phyloP scores from a whole-genome alignment of 2,329 filamentous ascomycete genomes.

The Apiospora arundinis region DNA sequence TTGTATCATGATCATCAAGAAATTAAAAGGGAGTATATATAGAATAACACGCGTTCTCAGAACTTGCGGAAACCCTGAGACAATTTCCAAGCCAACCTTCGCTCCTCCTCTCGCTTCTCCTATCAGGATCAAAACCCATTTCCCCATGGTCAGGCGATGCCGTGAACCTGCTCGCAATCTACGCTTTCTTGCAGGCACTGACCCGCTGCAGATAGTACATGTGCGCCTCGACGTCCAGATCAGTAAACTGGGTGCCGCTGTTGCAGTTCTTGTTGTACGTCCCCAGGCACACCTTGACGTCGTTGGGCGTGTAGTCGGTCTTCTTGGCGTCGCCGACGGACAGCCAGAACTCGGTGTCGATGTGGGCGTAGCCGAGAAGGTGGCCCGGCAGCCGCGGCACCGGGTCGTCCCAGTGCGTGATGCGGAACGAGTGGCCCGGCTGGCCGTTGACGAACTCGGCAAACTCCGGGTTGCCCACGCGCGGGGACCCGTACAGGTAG shows the following conservation, averaged over 20 bases:
- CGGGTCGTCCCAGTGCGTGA: constrained; percentile 28
- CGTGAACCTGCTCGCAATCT: background rate
- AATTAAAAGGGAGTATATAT: background rate
- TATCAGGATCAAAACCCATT: too few relatives aligned
- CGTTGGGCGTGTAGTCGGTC: constrained; percentile 44
- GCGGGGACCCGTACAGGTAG: constrained; percentile 41
- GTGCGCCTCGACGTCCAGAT: constrained; percentile 54
- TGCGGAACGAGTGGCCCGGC: constrained; percentile 22
- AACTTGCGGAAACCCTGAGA: background rate
- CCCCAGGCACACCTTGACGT: constrained; percentile 57
- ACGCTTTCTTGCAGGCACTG: constrained; percentile 41
- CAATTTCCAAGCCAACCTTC: background rate
- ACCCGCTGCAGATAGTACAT: constrained; percentile 55
- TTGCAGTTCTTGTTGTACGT: constrained; percentile 56
- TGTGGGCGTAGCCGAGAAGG: constrained; percentile 23
- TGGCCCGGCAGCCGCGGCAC: constrained; percentile 26
- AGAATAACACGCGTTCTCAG: background rate
- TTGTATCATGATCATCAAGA: too few relatives aligned
- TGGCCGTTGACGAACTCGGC: constrained; percentile 35
- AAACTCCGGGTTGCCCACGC: constrained; percentile 36
- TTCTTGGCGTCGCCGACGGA: constrained; percentile 27
- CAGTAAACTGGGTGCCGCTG: constrained; percentile 46
- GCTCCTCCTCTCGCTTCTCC: background rate
- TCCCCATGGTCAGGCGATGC: too few relatives aligned
- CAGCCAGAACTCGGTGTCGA: constrained; percentile 18